A percentile compares a stretch with the other conserved stretches of the same genome.
Conservation (phyloP, 192 early-diverging fungal species). For the Mycoemilia scoparia region DNA sequence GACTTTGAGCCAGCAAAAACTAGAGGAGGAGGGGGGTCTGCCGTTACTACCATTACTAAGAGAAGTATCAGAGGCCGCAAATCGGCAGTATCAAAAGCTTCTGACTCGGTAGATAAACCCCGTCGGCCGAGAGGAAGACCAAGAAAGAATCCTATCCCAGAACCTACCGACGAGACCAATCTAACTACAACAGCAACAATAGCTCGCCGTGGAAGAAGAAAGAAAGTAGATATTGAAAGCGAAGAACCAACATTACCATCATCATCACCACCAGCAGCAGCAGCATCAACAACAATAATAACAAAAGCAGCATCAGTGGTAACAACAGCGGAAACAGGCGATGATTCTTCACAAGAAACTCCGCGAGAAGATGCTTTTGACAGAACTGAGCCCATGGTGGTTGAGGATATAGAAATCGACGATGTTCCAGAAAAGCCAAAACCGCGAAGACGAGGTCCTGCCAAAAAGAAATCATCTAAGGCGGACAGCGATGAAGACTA, state of each 20-base stretch:
- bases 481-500: conserved; percentile 10
- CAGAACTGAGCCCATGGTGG: background rate
- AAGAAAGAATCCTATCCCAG: too few relatives aligned
- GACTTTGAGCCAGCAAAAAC: conserved; percentile 14
- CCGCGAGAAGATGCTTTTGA: conserved; percentile 22
- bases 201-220: too few relatives aligned
- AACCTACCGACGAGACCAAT: too few relatives aligned
- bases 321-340: conserved; percentile 5
- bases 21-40: conserved; percentile 8
- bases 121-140: conserved; percentile 15
- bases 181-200: too few relatives aligned
- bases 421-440: conserved; percentile 10
- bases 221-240: too few relatives aligned
- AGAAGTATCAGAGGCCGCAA: too few relatives aligned
- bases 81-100: too few relatives aligned
- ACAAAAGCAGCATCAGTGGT: conserved; percentile 1
- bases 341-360: conserved; percentile 11
- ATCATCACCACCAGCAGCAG: too few relatives aligned
- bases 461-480: conserved; percentile 3
- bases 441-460: conserved; percentile 20
- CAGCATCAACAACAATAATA: background rate
- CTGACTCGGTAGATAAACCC: too few relatives aligned
- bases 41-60: too few relatives aligned
- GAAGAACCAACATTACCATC: too few relatives aligned
- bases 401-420: conserved; percentile 1